These are phyloP conservation scores for Rhizophagus sp. DNA, from an alignment of 192 early-diverging fungal genomes.

Conservation along the genomic window DNA sequence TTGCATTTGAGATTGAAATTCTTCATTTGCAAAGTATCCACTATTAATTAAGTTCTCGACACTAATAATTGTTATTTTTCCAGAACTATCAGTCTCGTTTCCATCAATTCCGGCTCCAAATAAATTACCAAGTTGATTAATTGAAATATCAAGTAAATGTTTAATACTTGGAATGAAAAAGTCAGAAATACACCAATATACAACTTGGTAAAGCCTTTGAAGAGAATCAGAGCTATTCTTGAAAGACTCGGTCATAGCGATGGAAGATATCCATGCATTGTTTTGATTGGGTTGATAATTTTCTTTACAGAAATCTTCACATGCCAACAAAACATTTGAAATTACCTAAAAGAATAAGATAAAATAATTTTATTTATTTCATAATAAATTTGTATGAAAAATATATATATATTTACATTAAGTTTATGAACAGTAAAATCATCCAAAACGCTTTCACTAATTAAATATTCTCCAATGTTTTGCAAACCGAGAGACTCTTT, in stretches of 20 bases:
- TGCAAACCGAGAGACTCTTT: not conserved
- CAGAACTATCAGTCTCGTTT: not conserved
- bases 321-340: not conserved
- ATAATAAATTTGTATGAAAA: not conserved
- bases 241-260: not conserved
- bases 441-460: not conserved
- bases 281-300: not conserved
- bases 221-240: constrained; percentile 19
- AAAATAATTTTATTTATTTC: not conserved
- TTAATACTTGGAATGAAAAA: constrained; percentile 12
- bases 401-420: not conserved
- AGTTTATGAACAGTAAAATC: constrained; percentile 19
- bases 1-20: no score
- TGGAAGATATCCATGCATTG: constrained; percentile 3
- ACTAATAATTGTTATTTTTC: not conserved
- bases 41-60: not conserved
- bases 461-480: not conserved
- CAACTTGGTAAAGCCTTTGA: constrained; percentile 5
- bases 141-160: not conserved
- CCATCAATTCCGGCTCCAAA: not conserved
- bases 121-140: not conserved
- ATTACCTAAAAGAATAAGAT: constrained; percentile 11
- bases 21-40: not conserved
- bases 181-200: constrained; percentile 10
- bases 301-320: constrained; percentile 18